phyloP scores from a whole-genome alignment of 2,329 filamentous ascomycete genomes.

The Coniochaeta sp. region DNA sequence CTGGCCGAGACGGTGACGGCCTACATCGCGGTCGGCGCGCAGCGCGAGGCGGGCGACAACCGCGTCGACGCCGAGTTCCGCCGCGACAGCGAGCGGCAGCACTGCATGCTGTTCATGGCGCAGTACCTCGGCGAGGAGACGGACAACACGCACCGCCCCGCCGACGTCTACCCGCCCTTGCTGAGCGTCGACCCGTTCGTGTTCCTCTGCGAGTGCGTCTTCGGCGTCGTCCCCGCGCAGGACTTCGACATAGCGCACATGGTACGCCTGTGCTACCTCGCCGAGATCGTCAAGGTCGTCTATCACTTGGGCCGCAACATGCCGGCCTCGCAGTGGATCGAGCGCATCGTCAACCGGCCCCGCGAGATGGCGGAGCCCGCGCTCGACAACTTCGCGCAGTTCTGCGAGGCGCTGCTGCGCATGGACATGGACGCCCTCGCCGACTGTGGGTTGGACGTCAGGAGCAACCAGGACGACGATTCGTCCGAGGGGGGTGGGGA shows the following conservation, averaged over 20 bases:
- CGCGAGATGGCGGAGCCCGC: slow-evolving; percentile 33
- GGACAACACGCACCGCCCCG: slow-evolving; percentile 29
- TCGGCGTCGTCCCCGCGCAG: slow-evolving; percentile 61
- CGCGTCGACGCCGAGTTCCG: slow-evolving; percentile 60
- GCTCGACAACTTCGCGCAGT: slow-evolving; percentile 47
- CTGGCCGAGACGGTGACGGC: slow-evolving; percentile 82
- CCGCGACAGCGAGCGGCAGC: slow-evolving; percentile 62
- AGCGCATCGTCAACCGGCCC: slow-evolving; percentile 33
- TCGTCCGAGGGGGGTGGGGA: too few relatives aligned
- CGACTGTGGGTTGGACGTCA: slow-evolving; percentile 16
- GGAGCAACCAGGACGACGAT: slow-evolving; percentile 19
- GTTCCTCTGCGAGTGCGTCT: slow-evolving; percentile 73
- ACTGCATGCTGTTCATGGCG: slow-evolving; percentile 67
- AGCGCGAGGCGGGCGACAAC: slow-evolving; percentile 53
- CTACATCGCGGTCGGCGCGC: slow-evolving; percentile 70
- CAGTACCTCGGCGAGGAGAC: slow-evolving; percentile 39
- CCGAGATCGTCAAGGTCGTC: slow-evolving; percentile 81
- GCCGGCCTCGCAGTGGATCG: slow-evolving; percentile 39
- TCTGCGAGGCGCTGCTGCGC: slow-evolving; percentile 41
- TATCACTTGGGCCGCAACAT: slow-evolving; percentile 51
- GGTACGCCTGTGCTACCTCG: slow-evolving; percentile 78
- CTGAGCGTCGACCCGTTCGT: slow-evolving; percentile 66
- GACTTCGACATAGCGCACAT: slow-evolving; percentile 71
- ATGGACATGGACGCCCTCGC: slow-evolving; percentile 30
- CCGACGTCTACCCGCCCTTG: slow-evolving; percentile 48